These are phyloP conservation scores for Quercus bicolor DNA, from an alignment of 306 rosid species.

Conservation along the genomic window DNA sequence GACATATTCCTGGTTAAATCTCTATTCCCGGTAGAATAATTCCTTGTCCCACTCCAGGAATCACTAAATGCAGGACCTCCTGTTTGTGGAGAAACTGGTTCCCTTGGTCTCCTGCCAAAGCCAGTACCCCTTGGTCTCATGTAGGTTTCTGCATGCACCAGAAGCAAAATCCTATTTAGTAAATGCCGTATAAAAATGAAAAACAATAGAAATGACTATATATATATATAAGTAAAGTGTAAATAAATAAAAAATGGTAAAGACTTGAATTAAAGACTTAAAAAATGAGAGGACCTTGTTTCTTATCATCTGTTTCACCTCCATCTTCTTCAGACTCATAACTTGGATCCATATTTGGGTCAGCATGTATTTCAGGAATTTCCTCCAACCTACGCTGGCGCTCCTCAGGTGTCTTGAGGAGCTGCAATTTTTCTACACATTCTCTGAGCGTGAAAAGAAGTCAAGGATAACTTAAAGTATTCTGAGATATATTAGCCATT, in stretches of 20 bases:
- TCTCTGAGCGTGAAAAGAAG: conserved; percentile 87
- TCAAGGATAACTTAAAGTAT: conserved; percentile 44
- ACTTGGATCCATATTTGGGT: conserved; percentile 97
- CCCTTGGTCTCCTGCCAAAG: conserved; percentile 77
- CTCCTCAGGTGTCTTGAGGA: conserved; percentile 91
- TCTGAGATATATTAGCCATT: background rate
- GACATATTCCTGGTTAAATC: conserved; percentile 67
- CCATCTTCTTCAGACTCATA: conserved; percentile 92
- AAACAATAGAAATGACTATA: background rate
- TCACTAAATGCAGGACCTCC: conserved; percentile 58
- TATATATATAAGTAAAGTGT: too few species aligned
- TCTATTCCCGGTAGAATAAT: conserved; percentile 48
- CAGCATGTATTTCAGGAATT: conserved; percentile 78
- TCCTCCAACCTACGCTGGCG: conserved; percentile 97
- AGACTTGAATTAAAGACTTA: conserved; percentile 2
- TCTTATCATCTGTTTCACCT: conserved; percentile 66
- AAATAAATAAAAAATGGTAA: background rate
- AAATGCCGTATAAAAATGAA: background rate
- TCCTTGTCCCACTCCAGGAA: conserved; percentile 75
- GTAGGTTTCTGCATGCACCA: conserved; percentile 58
- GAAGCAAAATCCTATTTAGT: conserved; percentile 18
- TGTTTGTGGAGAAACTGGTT: conserved; percentile 71
- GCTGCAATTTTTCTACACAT: conserved; percentile 97
- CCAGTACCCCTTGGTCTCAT: conserved; percentile 64
- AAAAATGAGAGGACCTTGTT: conserved; percentile 42